Conservation (phyloP, 441 rosid species). For the Adansonia madagascariensis region DNA sequence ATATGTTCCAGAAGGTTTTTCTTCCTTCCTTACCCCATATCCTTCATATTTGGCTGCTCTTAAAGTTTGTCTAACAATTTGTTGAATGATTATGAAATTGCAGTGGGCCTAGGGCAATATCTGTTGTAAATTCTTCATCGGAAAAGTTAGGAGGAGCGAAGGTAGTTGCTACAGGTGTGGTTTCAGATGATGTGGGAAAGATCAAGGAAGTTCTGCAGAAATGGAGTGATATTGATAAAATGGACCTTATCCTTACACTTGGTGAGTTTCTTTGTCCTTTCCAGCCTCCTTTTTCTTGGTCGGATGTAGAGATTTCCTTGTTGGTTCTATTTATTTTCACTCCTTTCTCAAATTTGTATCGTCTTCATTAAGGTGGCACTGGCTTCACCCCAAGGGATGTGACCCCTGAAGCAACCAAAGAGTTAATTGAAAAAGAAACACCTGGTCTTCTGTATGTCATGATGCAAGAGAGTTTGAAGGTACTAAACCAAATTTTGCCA, state of each 20-base stretch:
- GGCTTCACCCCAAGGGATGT: conserved; percentile 96
- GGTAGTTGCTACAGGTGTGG: conserved; percentile 75
- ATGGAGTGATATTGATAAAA: conserved; percentile 78
- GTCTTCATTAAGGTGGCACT: conserved; percentile 73
- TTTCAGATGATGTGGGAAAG: conserved; percentile 75
- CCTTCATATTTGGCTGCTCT: conserved; percentile 9
- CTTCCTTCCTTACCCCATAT: neutral
- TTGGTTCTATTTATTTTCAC: conserved; percentile 10
- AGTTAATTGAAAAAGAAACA: conserved; percentile 81
- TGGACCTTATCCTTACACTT: conserved; percentile 89
- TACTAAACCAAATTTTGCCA: conserved; percentile 27
- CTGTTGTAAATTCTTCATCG: conserved; percentile 76
- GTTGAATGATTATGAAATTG: conserved; percentile 36
- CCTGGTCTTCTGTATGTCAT: conserved; percentile 89
- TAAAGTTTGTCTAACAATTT: conserved; percentile 25
- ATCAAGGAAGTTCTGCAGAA: conserved; percentile 66
- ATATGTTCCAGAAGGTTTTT: neutral
- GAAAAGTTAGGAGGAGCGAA: conserved; percentile 85
- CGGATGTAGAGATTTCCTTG: neutral
- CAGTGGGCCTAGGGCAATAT: conserved; percentile 87
- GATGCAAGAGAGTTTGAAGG: conserved; percentile 99
- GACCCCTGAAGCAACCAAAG: conserved; percentile 96
- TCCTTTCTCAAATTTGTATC: conserved; percentile 26
- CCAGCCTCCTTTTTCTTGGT: conserved; percentile 6
- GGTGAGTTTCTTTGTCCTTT: conserved; percentile 48